Percentiles rank a stretch among this genome's conserved stretches.
These are phyloP conservation scores for Trichosporon faecale DNA, from an alignment of 1,284 basidiomycete genomes.

Conservation along the genomic window DNA sequence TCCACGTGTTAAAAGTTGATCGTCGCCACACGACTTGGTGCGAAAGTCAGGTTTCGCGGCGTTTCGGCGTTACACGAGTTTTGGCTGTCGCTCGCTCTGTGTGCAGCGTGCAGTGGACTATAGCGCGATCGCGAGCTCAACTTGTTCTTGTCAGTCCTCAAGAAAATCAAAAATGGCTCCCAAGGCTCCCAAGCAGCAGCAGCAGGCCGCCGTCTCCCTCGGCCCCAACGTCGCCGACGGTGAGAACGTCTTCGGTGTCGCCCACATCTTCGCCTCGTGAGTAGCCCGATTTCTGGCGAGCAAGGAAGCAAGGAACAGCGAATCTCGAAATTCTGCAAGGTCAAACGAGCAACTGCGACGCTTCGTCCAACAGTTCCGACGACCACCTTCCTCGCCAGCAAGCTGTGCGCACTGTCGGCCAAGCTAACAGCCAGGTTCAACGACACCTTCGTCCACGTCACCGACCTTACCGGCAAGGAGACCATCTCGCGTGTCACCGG, in stretches of 20 bases:
- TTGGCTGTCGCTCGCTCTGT: neutral
- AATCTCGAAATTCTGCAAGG: neutral
- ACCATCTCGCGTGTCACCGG: constrained; percentile 98
- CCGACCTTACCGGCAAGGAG: constrained; percentile 98
- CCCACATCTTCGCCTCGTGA: constrained; percentile 87
- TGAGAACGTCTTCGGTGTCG: constrained; percentile 92
- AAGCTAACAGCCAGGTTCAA: constrained; percentile 65
- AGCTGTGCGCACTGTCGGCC: neutral
- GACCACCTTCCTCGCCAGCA: neutral
- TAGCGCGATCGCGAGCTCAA: neutral
- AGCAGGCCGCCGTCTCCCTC: constrained; percentile 77
- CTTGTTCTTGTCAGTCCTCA: constrained; percentile 11
- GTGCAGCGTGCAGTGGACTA: neutral
- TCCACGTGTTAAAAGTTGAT: neutral
- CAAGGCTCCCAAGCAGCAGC: constrained; percentile 57
- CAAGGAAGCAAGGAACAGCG: neutral
- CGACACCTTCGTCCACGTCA: constrained; percentile 99
- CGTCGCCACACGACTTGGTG: neutral
- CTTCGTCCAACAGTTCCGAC: neutral
- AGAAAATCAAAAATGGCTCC: constrained; percentile 38
- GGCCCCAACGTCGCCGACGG: constrained; percentile 93
- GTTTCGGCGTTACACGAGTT: neutral
- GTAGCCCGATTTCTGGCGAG: constrained; percentile 25
- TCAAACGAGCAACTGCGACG: neutral
- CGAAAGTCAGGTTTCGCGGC: neutral